Evolutionary conservation across 305 asterid genomes (phyloP).

Genomic region (Stenogyne calaminthoides): DNA sequence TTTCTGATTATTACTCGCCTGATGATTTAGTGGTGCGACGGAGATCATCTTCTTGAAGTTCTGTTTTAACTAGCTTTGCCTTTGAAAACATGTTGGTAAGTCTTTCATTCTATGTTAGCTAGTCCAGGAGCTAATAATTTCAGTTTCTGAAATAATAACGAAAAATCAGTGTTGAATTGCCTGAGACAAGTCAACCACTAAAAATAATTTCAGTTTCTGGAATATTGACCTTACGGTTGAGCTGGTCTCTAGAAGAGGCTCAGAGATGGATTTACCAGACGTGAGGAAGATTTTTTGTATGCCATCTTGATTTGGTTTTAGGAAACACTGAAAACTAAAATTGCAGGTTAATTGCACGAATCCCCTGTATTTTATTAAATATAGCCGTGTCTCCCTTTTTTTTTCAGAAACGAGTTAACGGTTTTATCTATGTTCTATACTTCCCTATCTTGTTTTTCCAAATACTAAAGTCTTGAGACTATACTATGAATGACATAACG

Average conservation of each 20-base stretch:
- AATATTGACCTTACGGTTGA: constrained; percentile 3
- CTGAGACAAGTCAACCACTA: background rate
- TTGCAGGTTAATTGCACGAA: too few relatives aligned
- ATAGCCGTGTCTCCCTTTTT: too few relatives aligned
- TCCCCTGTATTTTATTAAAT: too few relatives aligned
- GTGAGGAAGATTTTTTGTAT: background rate
- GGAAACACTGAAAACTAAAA: constrained; percentile 6
- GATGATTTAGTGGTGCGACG: constrained; percentile 75
- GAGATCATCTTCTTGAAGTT: constrained; percentile 65
- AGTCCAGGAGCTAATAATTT: constrained; percentile 1
- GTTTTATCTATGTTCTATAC: too few relatives aligned
- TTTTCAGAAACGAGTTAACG: too few relatives aligned
- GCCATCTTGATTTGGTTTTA: constrained; percentile 10
- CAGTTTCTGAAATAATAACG: background rate
- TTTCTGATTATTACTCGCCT: constrained; percentile 94
- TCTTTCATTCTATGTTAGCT: constrained; percentile 21
- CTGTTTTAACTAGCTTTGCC: constrained; percentile 22
- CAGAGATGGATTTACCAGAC: background rate
- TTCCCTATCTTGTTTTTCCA: too few relatives aligned
- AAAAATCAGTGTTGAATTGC: background rate
- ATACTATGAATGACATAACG: too few relatives aligned
- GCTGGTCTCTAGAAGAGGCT: background rate
- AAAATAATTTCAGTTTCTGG: background rate
- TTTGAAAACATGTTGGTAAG: constrained; percentile 42
- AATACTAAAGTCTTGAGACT: too few relatives aligned